phyloP scores from a whole-genome alignment of 257 asterid genomes.

The Primulina huaijiensis region DNA sequence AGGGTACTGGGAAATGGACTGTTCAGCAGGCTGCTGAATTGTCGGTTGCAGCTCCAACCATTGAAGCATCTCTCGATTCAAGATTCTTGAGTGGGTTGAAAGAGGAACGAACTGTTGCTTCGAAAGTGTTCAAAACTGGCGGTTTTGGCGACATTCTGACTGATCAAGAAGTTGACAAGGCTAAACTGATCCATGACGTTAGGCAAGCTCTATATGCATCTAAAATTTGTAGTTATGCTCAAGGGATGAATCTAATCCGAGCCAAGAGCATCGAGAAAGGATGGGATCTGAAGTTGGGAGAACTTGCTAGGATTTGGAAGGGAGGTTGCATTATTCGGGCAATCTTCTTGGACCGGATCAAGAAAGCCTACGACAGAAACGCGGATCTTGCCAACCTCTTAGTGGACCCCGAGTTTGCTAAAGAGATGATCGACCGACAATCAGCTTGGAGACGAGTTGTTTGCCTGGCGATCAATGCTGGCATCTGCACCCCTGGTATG shows the following conservation, averaged over 20 bases:
- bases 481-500: constrained; percentile 97
- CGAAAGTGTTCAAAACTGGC: constrained; percentile 70
- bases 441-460: constrained; percentile 94
- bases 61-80: constrained; percentile 88
- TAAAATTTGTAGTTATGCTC: constrained; percentile 90
- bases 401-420: constrained; percentile 90
- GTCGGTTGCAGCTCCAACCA: constrained; percentile 92
- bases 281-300: constrained; percentile 86
- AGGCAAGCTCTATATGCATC: constrained; percentile 87
- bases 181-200: constrained; percentile 69
- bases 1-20: constrained; percentile 98
- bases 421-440: constrained; percentile 83
- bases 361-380: constrained; percentile 86
- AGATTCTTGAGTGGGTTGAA: constrained; percentile 94
- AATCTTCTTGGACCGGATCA: constrained; percentile 88
- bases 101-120: constrained; percentile 79
- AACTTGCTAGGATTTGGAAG: constrained; percentile 95
- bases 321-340: constrained; percentile 98
- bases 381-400: constrained; percentile 78
- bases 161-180: constrained; percentile 65
- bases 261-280: constrained; percentile 89
- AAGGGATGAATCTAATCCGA: constrained; percentile 90
- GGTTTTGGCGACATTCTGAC: constrained; percentile 58
- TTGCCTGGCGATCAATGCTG: constrained; percentile 71
- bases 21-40: constrained; percentile 97